Base-by-base conservation (phyloP, 1,139 yeast genomes). In the Scheffersomyces insectosa region DNA sequence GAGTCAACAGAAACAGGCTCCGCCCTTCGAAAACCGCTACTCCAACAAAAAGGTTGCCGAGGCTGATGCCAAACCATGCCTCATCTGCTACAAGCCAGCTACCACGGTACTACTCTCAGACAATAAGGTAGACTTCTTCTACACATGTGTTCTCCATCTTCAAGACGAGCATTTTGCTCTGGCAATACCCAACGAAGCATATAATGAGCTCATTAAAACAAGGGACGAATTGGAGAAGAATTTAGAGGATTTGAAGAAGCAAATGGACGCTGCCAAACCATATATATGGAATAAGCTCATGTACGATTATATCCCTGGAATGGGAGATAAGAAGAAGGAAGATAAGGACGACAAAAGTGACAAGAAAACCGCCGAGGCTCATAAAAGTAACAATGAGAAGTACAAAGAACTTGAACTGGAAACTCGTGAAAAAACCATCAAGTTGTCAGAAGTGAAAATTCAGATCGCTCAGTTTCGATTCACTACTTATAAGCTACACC, bases 1-100 rank as follows among this genome's bases (percentile, higher is more conserved):
- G 39, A 31, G 34, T 20, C 23, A 14, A 20, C 34, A 15, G 11
- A 40, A 38, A 38, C 40, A 35, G 6, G 41, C 42, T 33, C 57
- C 63, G 2, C 77, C 80, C 3, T 81, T 83, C 55, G 66, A 71
- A 32, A 83, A 83, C 59, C 61, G 63, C n/a, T 84, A 84, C 59
- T 70, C 65, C 30, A 60, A 72, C 10, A 68, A 88, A 38, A 67
- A 67, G 40, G 95, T 87, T 2, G 82, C 88, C 0, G 71, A 70
- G 3, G 50, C 70, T n/a, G 79, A 76, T 44, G 56, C 79, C 41
- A 78, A 77, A 54, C 72, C 91, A 0, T 87, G 96, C 55, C 56
- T 68, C 37, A 70, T 87, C 28, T 88, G 95, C 63, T 83, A 72
- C 57, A 83, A 82, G 50, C 88, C 93, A 1, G 68, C 88, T 0